Base-by-base conservation (phyloP, 495 filamentous ascomycete genomes). In the Annulohypoxylon bovei region DNA sequence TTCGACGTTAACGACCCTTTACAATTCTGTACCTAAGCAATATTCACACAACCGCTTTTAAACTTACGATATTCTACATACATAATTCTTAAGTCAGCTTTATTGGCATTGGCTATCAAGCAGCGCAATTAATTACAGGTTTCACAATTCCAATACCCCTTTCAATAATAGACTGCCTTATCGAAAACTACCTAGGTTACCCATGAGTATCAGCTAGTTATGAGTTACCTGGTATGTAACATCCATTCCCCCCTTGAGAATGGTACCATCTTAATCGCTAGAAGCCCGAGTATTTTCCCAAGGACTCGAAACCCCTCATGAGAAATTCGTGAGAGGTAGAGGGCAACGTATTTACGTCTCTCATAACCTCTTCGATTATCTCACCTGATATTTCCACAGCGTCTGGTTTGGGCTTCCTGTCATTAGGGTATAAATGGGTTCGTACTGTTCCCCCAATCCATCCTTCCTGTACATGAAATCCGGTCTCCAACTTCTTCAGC, bases 361-460 rank as follows among this genome's bases (percentile, higher is more conserved):
- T 11, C 44, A 67, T 59, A 16, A 67, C 47, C 30, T 67, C 59
- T 16, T 22, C 27, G 27, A 72, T 64, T 7, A 72, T 46, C 47
- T 68, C 64, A 20, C 37, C 7, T 6, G 69, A 64, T 3, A 30
- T 1, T 8, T 72, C 64, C 6, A 72, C 69, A 1, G 64, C 64
- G 16, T 72, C 69, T 0, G 69, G 49, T 7, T n/a, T n/a, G 20
- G 49, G 44, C 2, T 14, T 9, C 6, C 69, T 65, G 1, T n/a
- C 20, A 8, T 14, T 6, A 6, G 44, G 58, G 0, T 35, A 20
- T 7, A 37, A 8, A 35, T 72, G 59, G 11, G 18, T 39, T 22
- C 0, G 23, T 12, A 37, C 33, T 18, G 4, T 18, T 0, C 69
- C 64, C 4, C 60, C 58, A 22, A 50, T 49, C 53, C 57, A 68